phyloP scores from a whole-genome alignment of 2,329 filamentous ascomycete species.

The Exophiala oligosperma region DNA sequence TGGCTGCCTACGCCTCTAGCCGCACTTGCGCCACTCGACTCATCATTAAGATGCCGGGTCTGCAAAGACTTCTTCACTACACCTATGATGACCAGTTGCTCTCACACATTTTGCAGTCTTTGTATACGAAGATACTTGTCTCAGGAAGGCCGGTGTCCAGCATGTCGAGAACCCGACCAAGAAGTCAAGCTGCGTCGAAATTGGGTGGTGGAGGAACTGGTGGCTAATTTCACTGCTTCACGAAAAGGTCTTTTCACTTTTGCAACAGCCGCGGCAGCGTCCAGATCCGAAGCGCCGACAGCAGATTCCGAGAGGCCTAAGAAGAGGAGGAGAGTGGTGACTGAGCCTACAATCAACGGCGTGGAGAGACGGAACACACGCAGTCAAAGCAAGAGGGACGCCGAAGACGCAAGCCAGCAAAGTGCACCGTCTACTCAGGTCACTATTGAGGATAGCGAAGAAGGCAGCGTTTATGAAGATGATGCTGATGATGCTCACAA shows the following conservation, averaged over 20 bases:
- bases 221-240: constrained; percentile 71
- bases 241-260: constrained; percentile 64
- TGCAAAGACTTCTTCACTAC: constrained; percentile 97
- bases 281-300: constrained; percentile 41
- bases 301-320: constrained; percentile 35
- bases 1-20: constrained; percentile 50
- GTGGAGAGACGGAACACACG: constrained; percentile 53
- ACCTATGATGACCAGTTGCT: constrained; percentile 92
- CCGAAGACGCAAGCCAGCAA: constrained; percentile 38
- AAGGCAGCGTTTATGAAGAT: constrained; percentile 32
- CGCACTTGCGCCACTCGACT: constrained; percentile 62
- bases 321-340: constrained; percentile 29
- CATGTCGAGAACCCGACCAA: constrained; percentile 77
- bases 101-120: constrained; percentile 93
- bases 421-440: constrained; percentile 28
- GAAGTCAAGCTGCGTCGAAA: constrained; percentile 83
- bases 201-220: constrained; percentile 79
- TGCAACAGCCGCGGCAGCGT: constrained; percentile 56
- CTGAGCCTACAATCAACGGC: constrained; percentile 7
- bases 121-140: constrained; percentile 88
- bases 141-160: constrained; percentile 81
- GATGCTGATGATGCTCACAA: neutral
- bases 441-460: constrained; percentile 43
- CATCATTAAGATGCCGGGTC: constrained; percentile 87
- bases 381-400: constrained; percentile 47